These are phyloP conservation scores for Mortierella alpina DNA, from an alignment of 192 early-diverging fungal genomes.

Conservation along the genomic window DNA sequence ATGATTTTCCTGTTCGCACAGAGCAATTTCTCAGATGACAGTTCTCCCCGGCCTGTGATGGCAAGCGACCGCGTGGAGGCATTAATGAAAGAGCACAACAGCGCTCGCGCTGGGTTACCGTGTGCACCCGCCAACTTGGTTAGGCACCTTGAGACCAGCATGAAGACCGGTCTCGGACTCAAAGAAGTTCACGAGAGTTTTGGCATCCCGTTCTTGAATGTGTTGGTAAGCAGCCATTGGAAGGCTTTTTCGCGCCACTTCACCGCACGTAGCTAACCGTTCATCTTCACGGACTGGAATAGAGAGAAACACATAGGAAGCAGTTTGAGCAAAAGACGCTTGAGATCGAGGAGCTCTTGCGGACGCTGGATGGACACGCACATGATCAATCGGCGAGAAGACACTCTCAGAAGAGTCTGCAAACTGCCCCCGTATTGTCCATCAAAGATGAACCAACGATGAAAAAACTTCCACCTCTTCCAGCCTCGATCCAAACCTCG, in stretches of 20 bases:
- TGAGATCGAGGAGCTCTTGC: constrained; percentile 59
- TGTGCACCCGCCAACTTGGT: constrained; percentile 60
- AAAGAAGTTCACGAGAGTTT: constrained; percentile 66
- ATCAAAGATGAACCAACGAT: constrained; percentile 1
- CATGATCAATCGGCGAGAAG: background rate
- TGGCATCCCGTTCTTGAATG: constrained; percentile 67
- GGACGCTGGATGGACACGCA: constrained; percentile 43
- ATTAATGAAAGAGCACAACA: constrained; percentile 29
- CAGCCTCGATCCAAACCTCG: constrained; percentile 24
- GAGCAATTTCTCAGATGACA: constrained; percentile 57
- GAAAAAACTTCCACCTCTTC: constrained; percentile 21
- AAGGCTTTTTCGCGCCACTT: too few relatives aligned
- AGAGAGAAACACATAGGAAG: constrained; percentile 65
- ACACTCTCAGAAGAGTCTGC: background rate
- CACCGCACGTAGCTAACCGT: too few relatives aligned
- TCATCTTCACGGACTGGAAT: background rate
- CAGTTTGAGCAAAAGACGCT: constrained; percentile 66
- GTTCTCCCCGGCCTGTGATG: constrained; percentile 7
- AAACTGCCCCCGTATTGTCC: constrained; percentile 1
- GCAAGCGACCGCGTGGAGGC: constrained; percentile 10
- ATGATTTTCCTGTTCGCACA: background rate
- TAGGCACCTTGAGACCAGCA: constrained; percentile 64
- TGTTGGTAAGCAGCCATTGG: constrained; percentile 53
- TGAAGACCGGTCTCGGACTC: constrained; percentile 63
- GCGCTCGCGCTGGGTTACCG: constrained; percentile 5